Evolutionary conservation across 75 land plant genomes (phyloP).

Genomic region (Selaginella tamariscina): DNA sequence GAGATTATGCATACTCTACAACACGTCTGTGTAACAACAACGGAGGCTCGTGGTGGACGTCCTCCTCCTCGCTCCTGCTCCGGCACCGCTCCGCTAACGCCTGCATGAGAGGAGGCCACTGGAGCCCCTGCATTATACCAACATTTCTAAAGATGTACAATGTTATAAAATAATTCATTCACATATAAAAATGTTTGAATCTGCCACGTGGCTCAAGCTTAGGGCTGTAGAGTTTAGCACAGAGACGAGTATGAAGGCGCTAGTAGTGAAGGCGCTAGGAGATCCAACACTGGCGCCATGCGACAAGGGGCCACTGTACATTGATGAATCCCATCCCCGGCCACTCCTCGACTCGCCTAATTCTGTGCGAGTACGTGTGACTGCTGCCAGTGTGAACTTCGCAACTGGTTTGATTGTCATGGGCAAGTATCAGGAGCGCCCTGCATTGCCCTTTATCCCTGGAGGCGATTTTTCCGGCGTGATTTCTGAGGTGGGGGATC

Average conservation of each 20-base stretch:
- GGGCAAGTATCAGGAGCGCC: slow-evolving; percentile 90
- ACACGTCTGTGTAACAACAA: no score
- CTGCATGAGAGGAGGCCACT: slow-evolving; percentile 77
- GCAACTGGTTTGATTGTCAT: slow-evolving; percentile 57
- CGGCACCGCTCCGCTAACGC: slow-evolving; percentile 76
- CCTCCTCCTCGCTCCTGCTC: slow-evolving; percentile 19
- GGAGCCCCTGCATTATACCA: slow-evolving; percentile 61
- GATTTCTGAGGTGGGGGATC: slow-evolving; percentile 50
- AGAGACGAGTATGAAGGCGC: slow-evolving; percentile 45
- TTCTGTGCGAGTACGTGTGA: slow-evolving; percentile 44
- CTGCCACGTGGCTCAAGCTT: no score
- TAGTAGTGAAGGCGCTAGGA: slow-evolving; percentile 38
- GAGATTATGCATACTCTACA: no score
- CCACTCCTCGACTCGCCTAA: slow-evolving; percentile 47
- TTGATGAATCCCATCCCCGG: slow-evolving; percentile 32
- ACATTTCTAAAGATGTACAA: no score
- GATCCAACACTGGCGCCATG: slow-evolving; percentile 47
- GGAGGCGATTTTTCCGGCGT: slow-evolving; percentile 89
- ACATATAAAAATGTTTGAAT: no score
- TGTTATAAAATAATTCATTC: no score
- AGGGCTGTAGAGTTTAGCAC: no score
- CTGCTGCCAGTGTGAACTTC: slow-evolving; percentile 67
- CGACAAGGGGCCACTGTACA: slow-evolving; percentile 27
- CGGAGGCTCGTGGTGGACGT: slow-evolving; percentile 35
- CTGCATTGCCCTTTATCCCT: slow-evolving; percentile 66